Evolutionary conservation across 2,329 filamentous ascomycete genomes (phyloP).

Genomic region (Aspergillus candidus): DNA sequence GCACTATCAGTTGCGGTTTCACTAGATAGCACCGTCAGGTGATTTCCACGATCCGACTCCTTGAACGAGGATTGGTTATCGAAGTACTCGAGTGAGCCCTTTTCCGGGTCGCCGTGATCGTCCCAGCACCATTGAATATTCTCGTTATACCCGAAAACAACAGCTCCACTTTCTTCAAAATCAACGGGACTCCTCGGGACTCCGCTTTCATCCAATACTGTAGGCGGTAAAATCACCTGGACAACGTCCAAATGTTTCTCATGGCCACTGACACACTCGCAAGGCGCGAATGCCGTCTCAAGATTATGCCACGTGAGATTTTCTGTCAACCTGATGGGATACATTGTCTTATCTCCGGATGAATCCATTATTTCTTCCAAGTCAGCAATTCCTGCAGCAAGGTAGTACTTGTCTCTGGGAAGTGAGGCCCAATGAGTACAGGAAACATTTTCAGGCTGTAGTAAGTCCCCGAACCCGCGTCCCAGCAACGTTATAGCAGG

Average conservation of each 20-base stretch:
- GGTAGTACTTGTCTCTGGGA: slow-evolving; percentile 23
- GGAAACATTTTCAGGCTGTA: slow-evolving; percentile 3
- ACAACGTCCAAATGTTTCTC: neutral
- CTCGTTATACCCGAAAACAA: slow-evolving; percentile 14
- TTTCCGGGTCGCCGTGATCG: slow-evolving; percentile 10
- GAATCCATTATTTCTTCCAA: slow-evolving; percentile 25
- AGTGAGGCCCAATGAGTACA: slow-evolving; percentile 23
- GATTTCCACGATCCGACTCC: too few species aligned
- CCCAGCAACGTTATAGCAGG: slow-evolving; percentile 23
- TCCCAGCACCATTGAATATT: slow-evolving; percentile 14
- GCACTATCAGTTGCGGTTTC: too few species aligned
- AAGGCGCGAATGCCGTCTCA: neutral
- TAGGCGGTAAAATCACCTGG: neutral
- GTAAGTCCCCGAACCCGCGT: slow-evolving; percentile 22
- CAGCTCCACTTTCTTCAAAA: neutral
- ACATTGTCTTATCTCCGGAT: slow-evolving; percentile 11
- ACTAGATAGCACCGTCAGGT: too few species aligned
- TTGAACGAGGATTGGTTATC: too few species aligned
- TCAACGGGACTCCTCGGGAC: neutral
- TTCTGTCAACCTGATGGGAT: neutral
- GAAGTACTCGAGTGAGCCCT: neutral
- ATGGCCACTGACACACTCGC: neutral
- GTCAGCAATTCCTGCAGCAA: slow-evolving; percentile 22
- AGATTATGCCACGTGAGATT: neutral
- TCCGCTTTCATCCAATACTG: neutral